Evolutionary conservation across 1,139 yeast genomes (phyloP), one percentile per base, ranked within the genome.

Genomic region (Hansenula sp.): DNA sequence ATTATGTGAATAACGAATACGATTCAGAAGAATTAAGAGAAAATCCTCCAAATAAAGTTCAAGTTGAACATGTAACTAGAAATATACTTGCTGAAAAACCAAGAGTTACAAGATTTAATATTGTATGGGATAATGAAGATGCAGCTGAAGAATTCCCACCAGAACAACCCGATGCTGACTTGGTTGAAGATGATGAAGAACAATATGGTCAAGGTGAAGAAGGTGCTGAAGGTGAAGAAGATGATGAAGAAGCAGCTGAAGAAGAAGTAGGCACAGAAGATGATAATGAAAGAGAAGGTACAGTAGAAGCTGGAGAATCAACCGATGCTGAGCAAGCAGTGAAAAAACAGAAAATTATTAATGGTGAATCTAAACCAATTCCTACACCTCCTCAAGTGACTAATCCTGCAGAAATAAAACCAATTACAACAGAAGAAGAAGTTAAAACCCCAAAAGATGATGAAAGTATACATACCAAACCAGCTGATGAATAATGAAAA

Each of bases 51-150:
- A 77, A 82, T 10, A 87, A 88, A 59, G 97, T 92, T 1, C 96
- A 87, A 57, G 90, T 92, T 14, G 97, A 90, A 42, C 95, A 85
- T 57, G 96, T 92, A 30, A 95, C 87, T 33, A 75, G 99, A 57
- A 94, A 90, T 62, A 87, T 92, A 37, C 69, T 94, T 45, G 97
- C 97, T 2, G 98, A 94, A 59, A 94, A 92, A 67, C 99, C 99
- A 29, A 73, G 98, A 52, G 98, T 94, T 31, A 92, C 99, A 10
- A 71, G 97, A 53, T 94, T 90, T 65, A 92, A 92, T 61, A 92
- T 92, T 45, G 95, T 89, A 6, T 92, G 99, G 99, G 92, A 82
- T 59, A 75, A 73, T 40, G 73, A 69, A 44, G 82, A 73, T 36
- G 82, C 73, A 31, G 75, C 70, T 36, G 74, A 73, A 26, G 86